Evolutionary conservation across 768 basidiomycete species (phyloP), one percentile per base, ranked within the genome.

Genomic region (Suillus ampliporus): DNA sequence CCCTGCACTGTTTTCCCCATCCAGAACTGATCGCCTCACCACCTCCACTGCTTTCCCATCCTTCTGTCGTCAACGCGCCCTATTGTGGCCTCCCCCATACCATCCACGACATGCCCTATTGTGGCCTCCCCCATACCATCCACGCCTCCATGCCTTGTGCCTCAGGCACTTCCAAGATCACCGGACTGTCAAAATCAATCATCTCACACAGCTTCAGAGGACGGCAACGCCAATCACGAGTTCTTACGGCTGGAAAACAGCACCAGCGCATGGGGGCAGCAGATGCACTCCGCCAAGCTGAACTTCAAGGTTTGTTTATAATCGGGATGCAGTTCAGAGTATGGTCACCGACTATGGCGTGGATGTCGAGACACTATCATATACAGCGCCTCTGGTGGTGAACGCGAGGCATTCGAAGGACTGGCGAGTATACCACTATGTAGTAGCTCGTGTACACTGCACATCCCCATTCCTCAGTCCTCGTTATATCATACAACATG

Each of bases 241-340:
- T 58, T 23, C 57, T 58, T 23, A 46, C 57, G 14, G 57, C 58
- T 35, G 58, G 44, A 4, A 46, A 48, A n/a, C 58, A 31, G 15
- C 13, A 34, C 15, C 17, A 47, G 23, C 23, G 44, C 5, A 57
- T 10, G 28, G 11, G 9, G 28, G 54, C 13, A 21, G 54, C n/a
- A 6, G 54, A 57, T 15, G 21, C 28, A 9, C 34, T 3, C 21
- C 10, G 28, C 23, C 35, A 37, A 9, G 6, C 35, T 28, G 26
- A 53, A 28, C 5, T 53, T 3, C 51, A 53, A 53, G 51, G 51
- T 53, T 4, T 5, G 19, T 53, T 53, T 17, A 15, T 26, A 15
- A 17, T 17, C 51, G n/a, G n/a, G 15, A 44, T 1, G 8, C 13
- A 17, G 40, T 41, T 1, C 6, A 41, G 40, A 19, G 5, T 6